Evolutionary conservation across 1,284 basidiomycete genomes (phyloP), one percentile per base, ranked within the genome.

Genomic region (Apiotrichum domesticum): DNA sequence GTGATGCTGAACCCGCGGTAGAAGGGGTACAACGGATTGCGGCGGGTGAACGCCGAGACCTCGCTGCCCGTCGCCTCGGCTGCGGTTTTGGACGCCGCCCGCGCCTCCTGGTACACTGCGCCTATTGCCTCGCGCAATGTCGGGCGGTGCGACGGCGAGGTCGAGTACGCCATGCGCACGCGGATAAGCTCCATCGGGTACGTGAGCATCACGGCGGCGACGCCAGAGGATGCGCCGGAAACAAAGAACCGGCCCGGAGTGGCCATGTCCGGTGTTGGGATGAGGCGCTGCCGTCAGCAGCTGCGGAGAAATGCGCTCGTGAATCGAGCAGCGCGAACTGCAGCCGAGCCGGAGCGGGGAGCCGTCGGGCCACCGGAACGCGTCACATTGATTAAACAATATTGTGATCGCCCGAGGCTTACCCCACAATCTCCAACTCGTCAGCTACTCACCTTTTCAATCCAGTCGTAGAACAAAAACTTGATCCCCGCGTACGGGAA

Each of bases 401-500:
- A 29, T 3, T 29, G 29, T 29, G 29, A 29, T 29, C 29, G 29
- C 29, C 29, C 29, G 29, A 29, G 29, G 2, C 29, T 29, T 29
- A 29, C 29, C 29, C 29, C 29, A 29, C 29, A 29, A 29, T 29
- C 29, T 29, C 29, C 29, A 29, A 29, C 29, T 29, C 29, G 29
- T 29, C 29, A 29, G 29, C 29, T 45, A 47, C 84, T 66, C 66
- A 90, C 86, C 65, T 84, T 78, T 77, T 88, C 88, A 54, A 88
- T 79, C 74, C 88, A 86, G 76, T 98, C 94, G 74, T 98, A 99
- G 3, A 90, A 86, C 87, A 98, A 94, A 72, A 94, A 99, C 77
- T 97, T 98, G 76, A 98, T 89, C 51, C 88, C 92, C 42, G 96
- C 96, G 73, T 98, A 96, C 0, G 96, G 95, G 72, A 98, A 97